Conservation (phyloP, 2,329 filamentous ascomycete genomes). For the Akanthomyces dipterigenus region DNA sequence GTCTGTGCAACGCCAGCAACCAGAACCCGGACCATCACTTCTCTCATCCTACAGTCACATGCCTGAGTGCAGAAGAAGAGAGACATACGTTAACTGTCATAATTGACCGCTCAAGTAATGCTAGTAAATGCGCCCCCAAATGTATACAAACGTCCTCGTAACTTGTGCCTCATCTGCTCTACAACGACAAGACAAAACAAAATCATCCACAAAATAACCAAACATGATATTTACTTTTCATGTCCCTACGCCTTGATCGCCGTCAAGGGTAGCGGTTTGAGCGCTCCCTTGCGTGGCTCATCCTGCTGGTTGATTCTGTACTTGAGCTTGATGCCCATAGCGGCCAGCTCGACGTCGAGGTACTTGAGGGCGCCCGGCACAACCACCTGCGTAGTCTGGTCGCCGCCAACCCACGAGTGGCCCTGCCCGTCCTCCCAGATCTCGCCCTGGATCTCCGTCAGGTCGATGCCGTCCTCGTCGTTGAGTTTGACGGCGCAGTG, state of each 20-base stretch:
- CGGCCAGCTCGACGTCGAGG: slow-evolving; percentile 88
- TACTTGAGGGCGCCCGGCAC: slow-evolving; percentile 90
- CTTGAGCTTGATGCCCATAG: slow-evolving; percentile 94
- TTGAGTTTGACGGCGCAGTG: slow-evolving; percentile 62
- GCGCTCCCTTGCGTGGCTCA: slow-evolving; percentile 45
- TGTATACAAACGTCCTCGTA: slow-evolving; percentile 8
- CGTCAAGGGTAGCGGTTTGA: slow-evolving; percentile 33
- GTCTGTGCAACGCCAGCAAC: neutral
- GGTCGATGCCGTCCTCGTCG: slow-evolving; percentile 49
- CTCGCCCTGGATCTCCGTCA: slow-evolving; percentile 56
- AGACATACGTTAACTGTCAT: neutral
- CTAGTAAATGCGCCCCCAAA: slow-evolving; percentile 3
- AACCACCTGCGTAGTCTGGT: slow-evolving; percentile 84
- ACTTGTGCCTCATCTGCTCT: neutral
- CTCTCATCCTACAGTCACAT: neutral
- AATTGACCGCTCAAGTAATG: slow-evolving; percentile 6
- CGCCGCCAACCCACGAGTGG: slow-evolving; percentile 76
- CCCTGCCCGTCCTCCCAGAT: slow-evolving; percentile 93
- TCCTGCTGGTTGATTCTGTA: slow-evolving; percentile 65
- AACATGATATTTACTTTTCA: neutral
- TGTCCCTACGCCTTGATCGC: slow-evolving; percentile 12
- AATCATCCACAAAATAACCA: neutral
- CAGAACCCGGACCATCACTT: neutral
- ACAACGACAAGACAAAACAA: neutral
- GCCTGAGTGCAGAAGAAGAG: neutral